Percentiles rank a stretch among this genome's conserved stretches.
Conservation (phyloP, 768 basidiomycete genomes). For the Antrodiella citrinella region DNA sequence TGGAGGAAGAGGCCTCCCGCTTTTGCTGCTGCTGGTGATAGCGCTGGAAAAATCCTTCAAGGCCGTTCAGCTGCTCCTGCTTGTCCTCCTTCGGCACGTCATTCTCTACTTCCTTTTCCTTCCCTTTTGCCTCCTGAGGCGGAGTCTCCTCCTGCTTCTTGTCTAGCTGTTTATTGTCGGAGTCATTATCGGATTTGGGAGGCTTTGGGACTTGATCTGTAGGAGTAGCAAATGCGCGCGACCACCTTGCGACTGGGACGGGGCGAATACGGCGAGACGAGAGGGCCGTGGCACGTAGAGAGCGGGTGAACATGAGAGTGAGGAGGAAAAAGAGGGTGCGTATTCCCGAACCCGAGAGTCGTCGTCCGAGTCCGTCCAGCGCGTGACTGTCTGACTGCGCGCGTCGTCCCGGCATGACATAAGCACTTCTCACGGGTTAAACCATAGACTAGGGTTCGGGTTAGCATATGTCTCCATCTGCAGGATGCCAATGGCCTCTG, state of each 20-base stretch:
- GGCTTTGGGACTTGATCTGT: conserved; percentile 27
- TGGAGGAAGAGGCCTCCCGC: conserved; percentile 29
- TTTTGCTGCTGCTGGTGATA: conserved; percentile 35
- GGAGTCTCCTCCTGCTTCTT: conserved; percentile 25
- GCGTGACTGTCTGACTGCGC: not conserved
- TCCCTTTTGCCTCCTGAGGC: conserved; percentile 24
- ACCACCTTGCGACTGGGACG: conserved; percentile 17
- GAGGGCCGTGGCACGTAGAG: conserved; percentile 44
- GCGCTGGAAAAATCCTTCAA: conserved; percentile 76
- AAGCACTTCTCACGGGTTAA: too few relatives aligned
- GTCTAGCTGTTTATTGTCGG: conserved; percentile 22
- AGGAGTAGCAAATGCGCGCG: conserved; percentile 44
- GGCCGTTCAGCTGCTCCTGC: conserved; percentile 44
- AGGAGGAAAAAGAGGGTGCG: conserved; percentile 13
- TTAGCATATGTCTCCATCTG: too few relatives aligned
- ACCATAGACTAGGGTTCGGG: too few relatives aligned
- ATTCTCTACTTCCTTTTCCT: conserved; percentile 26
- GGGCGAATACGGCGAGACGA: conserved; percentile 26
- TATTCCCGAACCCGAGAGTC: not conserved
- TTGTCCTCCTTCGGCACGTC: conserved; percentile 28
- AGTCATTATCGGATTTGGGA: conserved; percentile 19
- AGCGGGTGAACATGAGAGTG: conserved; percentile 53
- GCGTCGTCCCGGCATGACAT: not conserved
- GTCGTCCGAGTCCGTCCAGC: not conserved
- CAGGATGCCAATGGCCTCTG: not conserved